Base-by-base conservation (phyloP, 495 filamentous ascomycete species). In the Annulohypoxylon bovei region DNA sequence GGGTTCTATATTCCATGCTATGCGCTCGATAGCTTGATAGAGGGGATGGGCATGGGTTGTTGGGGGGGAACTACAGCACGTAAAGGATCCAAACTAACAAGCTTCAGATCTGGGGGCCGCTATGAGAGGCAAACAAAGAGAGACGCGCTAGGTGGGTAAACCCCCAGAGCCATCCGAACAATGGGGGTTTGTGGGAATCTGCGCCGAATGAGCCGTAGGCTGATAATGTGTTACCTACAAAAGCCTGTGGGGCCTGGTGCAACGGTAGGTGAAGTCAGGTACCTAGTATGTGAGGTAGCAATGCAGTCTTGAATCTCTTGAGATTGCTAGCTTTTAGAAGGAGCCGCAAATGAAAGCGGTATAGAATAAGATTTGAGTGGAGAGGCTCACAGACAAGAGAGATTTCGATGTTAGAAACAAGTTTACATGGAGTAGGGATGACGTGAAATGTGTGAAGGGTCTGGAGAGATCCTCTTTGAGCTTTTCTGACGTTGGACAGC, bases 141-240 rank as follows among this genome's bases (percentile, higher is more conserved):
- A 67, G 67, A 39, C 44, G 67, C 52, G 62, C 57, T 67, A 58
- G 58, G 39, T 73, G 62, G 66, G 30, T 65, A 68, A 70, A 70
- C 20, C 37, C 56, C 67, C 28, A 66, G 66, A 52, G 50, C 67
- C 62, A 59, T 54, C 56, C 66, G 56, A 65, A 58, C 20, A 27
- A 61, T 64, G 70, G 73, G 49, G 68, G 70, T 60, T 75, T 67
- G 71, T 75, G 81, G 82, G 76, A 82, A 80, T 71, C 65, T 76
- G 74, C 77, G 75, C 82, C 82, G 82, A 83, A 81, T 72, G 79
- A 79, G 80, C 81, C 81, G 79, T 77, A 83, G 82, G 79, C 82
- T 83, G 82, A 82, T 82, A 73, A 75, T 79, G 78, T 72, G 67
- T 72, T 77, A 75, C 73, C 75, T 70, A 73, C 62, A 69, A 73